Evolutionary conservation across 164 flowering plant genomes (phyloP).

Genomic region (Dillenia suffruticosa): DNA sequence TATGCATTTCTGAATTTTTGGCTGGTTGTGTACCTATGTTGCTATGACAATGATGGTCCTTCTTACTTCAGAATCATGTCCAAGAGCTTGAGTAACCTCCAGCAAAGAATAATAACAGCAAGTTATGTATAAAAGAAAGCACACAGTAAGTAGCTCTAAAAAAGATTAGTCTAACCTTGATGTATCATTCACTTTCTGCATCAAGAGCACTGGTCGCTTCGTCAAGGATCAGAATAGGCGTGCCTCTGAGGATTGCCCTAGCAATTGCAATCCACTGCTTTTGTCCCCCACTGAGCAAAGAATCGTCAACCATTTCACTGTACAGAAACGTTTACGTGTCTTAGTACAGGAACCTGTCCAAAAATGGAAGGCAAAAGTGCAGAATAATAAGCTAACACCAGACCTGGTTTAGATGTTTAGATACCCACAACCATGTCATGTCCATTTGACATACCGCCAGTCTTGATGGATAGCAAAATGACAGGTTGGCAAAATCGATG

Average conservation of each 20-base stretch:
- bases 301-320: constrained; percentile 53
- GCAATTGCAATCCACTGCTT: constrained; percentile 95
- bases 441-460: constrained; percentile 31
- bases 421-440: too few species aligned
- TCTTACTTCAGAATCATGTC: constrained; percentile 40
- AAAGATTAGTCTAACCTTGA: too few species aligned
- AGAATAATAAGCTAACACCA: too few species aligned
- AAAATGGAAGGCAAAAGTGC: background rate
- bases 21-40: constrained; percentile 41
- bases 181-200: too few species aligned
- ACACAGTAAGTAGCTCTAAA: too few species aligned
- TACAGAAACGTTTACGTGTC: constrained; percentile 38
- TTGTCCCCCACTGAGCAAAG: constrained; percentile 95
- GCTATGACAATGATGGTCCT: constrained; percentile 86
- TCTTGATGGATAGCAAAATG: constrained; percentile 76
- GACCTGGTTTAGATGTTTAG: too few species aligned
- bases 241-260: constrained; percentile 81
- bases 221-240: too few species aligned
- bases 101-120: constrained; percentile 20
- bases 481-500: constrained; percentile 62
- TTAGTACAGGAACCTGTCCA: constrained; percentile 66
- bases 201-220: too few species aligned
- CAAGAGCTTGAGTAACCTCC: constrained; percentile 74
- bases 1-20: too few species aligned
- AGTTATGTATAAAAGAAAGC: background rate